These are phyloP conservation scores for Paramecium biaurelia DNA, from an alignment of 73 alveolate genomes.

Conservation along the genomic window DNA sequence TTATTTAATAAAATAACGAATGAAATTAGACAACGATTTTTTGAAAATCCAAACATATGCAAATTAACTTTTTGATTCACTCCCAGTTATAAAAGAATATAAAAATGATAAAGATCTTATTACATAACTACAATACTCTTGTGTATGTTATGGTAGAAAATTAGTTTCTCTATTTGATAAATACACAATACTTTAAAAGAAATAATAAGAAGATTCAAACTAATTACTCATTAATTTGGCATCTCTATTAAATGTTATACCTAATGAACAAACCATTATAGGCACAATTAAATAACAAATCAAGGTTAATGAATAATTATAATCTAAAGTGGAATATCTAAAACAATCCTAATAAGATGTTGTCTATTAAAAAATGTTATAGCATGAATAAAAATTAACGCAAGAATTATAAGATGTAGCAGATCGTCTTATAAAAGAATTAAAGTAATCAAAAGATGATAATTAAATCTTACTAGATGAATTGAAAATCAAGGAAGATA, in stretches of 20 bases:
- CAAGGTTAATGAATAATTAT: background rate
- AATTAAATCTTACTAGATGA: slow-evolving; percentile 25
- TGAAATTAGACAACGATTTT: slow-evolving; percentile 33
- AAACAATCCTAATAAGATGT: background rate
- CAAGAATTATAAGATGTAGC: slow-evolving; percentile 16
- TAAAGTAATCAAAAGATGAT: background rate
- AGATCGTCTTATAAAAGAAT: slow-evolving; percentile 17
- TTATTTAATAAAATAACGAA: background rate
- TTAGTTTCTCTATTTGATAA: slow-evolving; percentile 40
- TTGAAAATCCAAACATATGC: slow-evolving; percentile 26
- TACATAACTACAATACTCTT: background rate
- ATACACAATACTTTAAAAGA: background rate
- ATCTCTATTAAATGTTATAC: background rate
- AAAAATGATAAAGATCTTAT: slow-evolving; percentile 24
- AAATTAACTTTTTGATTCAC: slow-evolving; percentile 9
- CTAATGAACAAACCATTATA: background rate
- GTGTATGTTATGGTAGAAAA: slow-evolving; percentile 52
- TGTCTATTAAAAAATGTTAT: slow-evolving; percentile 26
- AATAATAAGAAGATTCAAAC: background rate
- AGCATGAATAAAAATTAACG: background rate
- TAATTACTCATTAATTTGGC: background rate
- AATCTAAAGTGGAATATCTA: background rate
- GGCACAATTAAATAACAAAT: background rate
- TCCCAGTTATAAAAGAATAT: background rate
- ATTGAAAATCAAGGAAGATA: background rate